A percentile compares a stretch with the other conserved stretches of the same genome.
Evolutionary conservation across 2,329 filamentous ascomycete species (phyloP).

Genomic region (Phialophora expanda): DNA sequence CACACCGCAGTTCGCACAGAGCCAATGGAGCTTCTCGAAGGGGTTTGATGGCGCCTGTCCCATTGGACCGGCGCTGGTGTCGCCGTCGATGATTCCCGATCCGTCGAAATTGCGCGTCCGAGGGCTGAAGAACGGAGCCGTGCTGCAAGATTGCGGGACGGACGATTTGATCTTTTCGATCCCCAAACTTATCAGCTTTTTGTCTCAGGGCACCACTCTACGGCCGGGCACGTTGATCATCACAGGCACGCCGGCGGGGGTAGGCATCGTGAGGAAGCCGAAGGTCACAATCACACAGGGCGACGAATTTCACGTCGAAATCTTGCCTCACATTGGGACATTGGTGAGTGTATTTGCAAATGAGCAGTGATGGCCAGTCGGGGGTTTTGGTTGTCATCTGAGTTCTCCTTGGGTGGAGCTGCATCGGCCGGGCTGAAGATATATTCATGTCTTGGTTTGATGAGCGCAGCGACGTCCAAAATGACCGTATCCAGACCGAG

Average conservation of each 20-base stretch:
- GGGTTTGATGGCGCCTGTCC: constrained; percentile 48
- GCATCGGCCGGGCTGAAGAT: background rate
- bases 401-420: background rate
- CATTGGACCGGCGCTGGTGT: constrained; percentile 47
- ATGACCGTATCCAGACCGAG: background rate
- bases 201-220: constrained; percentile 49
- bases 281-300: constrained; percentile 48
- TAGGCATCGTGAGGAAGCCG: constrained; percentile 51
- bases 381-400: background rate
- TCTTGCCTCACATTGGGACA: constrained; percentile 57
- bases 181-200: constrained; percentile 45
- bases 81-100: constrained; percentile 42
- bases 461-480: background rate
- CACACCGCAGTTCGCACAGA: constrained; percentile 48
- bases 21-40: constrained; percentile 51
- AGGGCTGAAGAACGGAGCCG: constrained; percentile 46
- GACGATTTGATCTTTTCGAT: constrained; percentile 51
- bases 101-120: constrained; percentile 44
- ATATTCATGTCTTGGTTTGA: background rate
- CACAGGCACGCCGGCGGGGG: constrained; percentile 52
- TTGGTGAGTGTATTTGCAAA: constrained; percentile 49
- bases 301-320: constrained; percentile 55
- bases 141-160: constrained; percentile 48
- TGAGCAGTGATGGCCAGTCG: constrained; percentile 21
- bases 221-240: constrained; percentile 49